Evolutionary conservation across 2,329 filamentous ascomycete genomes (phyloP).

Genomic region (Arthrobotrys sphaeroides): DNA sequence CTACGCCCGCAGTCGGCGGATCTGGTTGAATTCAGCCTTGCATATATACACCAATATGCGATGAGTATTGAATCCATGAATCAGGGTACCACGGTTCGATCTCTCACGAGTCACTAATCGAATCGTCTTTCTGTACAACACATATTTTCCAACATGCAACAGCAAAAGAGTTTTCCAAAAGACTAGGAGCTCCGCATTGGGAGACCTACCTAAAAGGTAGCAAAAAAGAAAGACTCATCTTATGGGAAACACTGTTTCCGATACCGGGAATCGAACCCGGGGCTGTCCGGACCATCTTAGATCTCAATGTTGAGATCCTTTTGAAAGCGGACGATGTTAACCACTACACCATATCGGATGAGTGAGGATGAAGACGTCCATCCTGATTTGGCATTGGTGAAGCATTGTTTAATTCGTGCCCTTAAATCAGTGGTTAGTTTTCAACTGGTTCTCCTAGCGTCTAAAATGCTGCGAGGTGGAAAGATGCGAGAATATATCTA

Average conservation of each 20-base stretch:
- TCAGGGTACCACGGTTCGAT: no score
- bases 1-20: no score
- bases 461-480: no score
- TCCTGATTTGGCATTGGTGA: neutral
- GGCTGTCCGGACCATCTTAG: slow-evolving; percentile 28
- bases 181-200: neutral
- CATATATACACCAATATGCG: no score
- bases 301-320: neutral
- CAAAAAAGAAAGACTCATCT: slow-evolving; percentile 8
- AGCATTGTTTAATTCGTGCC: neutral
- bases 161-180: slow-evolving; percentile 6
- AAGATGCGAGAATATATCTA: no score
- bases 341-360: slow-evolving; percentile 45
- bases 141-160: slow-evolving; percentile 11
- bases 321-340: slow-evolving; percentile 47
- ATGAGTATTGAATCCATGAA: no score
- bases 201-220: neutral
- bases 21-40: no score
- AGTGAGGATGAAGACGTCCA: neutral
- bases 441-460: no score
- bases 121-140: no score
- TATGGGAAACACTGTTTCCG: slow-evolving; percentile 17
- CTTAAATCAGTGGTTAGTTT: no score
- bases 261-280: slow-evolving; percentile 46
- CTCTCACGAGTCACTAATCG: no score